Percentiles rank a stretch among this genome's conserved stretches.
Evolutionary conservation across 2,329 filamentous ascomycete genomes (phyloP).

Genomic region (Triangularia setosa): DNA sequence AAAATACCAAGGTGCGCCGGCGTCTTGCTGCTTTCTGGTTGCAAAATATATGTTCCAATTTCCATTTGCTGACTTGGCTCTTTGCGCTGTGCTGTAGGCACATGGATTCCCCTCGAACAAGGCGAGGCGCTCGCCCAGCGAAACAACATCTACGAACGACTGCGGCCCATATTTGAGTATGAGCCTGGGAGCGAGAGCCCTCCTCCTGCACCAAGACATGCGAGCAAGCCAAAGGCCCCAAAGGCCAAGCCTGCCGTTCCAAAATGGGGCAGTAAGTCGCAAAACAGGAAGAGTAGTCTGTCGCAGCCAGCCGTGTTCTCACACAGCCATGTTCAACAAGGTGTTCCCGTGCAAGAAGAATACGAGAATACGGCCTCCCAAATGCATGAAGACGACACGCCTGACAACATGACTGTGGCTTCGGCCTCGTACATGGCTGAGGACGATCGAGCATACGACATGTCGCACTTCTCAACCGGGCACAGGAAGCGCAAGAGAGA

Average conservation of each 20-base stretch:
- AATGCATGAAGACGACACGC: conserved; percentile 73
- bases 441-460: conserved; percentile 66
- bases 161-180: conserved; percentile 86
- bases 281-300: conserved; percentile 15
- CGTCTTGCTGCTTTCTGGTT: background rate
- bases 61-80: conserved; percentile 6
- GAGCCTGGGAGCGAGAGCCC: conserved; percentile 80
- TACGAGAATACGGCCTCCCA: conserved; percentile 58
- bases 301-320: conserved; percentile 21
- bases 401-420: conserved; percentile 77
- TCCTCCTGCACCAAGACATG: conserved; percentile 89
- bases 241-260: conserved; percentile 59
- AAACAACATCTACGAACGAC: conserved; percentile 79
- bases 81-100: conserved; percentile 53
- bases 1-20: conserved; percentile 80
- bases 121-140: conserved; percentile 79
- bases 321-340: conserved; percentile 22
- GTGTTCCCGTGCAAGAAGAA: conserved; percentile 49
- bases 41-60: background rate
- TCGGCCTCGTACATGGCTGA: conserved; percentile 84
- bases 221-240: conserved; percentile 76
- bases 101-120: conserved; percentile 87
- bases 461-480: conserved; percentile 59
- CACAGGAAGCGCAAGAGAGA: conserved; percentile 75
- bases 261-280: conserved; percentile 51